Base-by-base conservation (phyloP, 495 filamentous ascomycete genomes). In the Annulohypoxylon maeteangense region DNA sequence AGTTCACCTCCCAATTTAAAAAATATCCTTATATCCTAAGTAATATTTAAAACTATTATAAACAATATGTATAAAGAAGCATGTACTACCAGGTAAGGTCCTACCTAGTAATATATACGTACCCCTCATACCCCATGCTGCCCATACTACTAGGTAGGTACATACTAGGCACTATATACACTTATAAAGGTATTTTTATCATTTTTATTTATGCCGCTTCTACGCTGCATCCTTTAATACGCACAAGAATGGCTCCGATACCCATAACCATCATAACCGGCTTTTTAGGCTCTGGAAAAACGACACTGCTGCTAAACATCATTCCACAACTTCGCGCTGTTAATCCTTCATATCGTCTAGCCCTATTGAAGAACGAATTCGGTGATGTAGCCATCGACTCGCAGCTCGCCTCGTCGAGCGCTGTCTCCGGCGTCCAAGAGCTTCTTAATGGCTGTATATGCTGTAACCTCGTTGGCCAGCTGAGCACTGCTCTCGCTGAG, bases 321-420 rank as follows among this genome's bases (percentile, higher is more conserved):
- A 83, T 97, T 76, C 93, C 93, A 0, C 94, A 97, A 81, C 89
- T 97, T 3, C 92, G 89, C 22, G 77, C 81, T 53, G 74, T 80
- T 23, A 87, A 86, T 70, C 85, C 86, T 7, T 78, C 77, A 67
- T 98, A 98, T 87, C 88, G 88, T 3, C 88, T 99, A 57, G 95
- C 94, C n/a, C 89, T 99, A 20, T 85, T 99, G 20, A 99, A 99
- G 80, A 99, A 99, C 80, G 95, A 99, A 81, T 97, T 97, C 79
- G 95, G 95, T 75, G 94, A 98, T 79, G 79, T 99, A 16, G 94
- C 93, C 25, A 85, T 98, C 78, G 95, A 98, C 85, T 93, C 91
- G 8, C 93, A 96, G 78, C 87, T 98, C 16, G 94, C 95, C 45
- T 84, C 91, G 0, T 89, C 91, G 3, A 83, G 86, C 61, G 89